These are phyloP conservation scores for Tolypocladium guangdongense DNA, from an alignment of 2,329 filamentous ascomycete genomes.

Conservation along the genomic window DNA sequence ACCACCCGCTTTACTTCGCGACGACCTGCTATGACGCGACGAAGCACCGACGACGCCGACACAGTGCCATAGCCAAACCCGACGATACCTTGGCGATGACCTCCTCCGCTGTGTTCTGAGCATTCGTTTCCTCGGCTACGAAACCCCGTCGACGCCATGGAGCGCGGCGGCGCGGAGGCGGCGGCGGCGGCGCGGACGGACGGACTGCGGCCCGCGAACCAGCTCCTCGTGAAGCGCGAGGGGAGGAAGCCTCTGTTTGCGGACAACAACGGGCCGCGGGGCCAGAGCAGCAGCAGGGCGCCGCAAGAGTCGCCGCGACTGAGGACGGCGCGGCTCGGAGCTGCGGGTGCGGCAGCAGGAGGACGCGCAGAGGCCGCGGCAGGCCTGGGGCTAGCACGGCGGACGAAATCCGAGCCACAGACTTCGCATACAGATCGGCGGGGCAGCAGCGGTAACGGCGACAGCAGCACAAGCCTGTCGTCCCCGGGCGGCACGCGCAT, in stretches of 20 bases:
- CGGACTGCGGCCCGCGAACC: neutral
- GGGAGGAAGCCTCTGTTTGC: constrained; percentile 30
- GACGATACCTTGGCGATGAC: neutral
- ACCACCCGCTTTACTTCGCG: neutral
- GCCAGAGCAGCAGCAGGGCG: constrained; percentile 7
- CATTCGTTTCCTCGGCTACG: neutral
- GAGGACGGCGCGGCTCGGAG: neutral
- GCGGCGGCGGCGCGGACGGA: neutral
- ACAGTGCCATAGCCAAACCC: neutral
- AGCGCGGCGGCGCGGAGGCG: neutral
- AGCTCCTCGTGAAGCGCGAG: constrained; percentile 26
- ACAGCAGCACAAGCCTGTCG: constrained; percentile 10
- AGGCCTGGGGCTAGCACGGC: constrained; percentile 4
- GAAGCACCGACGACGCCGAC: neutral
- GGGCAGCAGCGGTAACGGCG: constrained; percentile 1
- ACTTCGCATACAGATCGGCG: constrained; percentile 6
- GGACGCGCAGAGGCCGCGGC: neutral
- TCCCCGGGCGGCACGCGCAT: constrained; percentile 23
- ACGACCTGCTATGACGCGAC: neutral
- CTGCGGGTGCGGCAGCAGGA: neutral
- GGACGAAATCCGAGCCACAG: constrained; percentile 14
- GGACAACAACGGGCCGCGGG: constrained; percentile 11
- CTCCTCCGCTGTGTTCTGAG: neutral
- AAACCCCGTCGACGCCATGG: neutral
- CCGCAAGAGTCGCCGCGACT: constrained; percentile 7